Evolutionary conservation across 163 green algal species (phyloP), one percentile per base, ranked within the genome.

Genomic region (Prototheca wickerhamii): DNA sequence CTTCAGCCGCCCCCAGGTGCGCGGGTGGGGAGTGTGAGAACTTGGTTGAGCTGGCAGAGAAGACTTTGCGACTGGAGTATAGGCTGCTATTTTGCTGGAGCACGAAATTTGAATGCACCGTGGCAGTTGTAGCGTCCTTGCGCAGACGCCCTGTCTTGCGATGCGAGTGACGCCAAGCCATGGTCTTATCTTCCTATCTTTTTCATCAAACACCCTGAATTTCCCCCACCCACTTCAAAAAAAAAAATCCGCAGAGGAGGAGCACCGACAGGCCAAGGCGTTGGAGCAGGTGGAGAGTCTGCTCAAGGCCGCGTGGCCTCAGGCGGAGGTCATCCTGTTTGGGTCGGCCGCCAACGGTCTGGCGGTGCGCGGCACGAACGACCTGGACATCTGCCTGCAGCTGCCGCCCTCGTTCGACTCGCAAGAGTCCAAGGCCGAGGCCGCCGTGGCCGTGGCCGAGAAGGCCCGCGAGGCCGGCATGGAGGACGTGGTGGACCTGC

Each of bases 301-400:
- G 65, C 65, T 76, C 44, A 62, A 64, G 53, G 51, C 23, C 3
- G 52, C 65, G 15, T 90, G 72, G 75, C 81, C 80, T 0, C 17
- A 79, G 0, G 74, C 60, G 31, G 56, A 74, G 32, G 78, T 91
- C 63, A 61, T 79, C 50, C 65, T 91, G 43, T 95, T 92, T 73
- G 88, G 90, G 30, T 91, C 79, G 2, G 85, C 76, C n/a, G 90
- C 87, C 50, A 96, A 88, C 65, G 76, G 72, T 15, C 82, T 96
- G 35, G 77, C 66, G 56, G 77, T 96, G 32, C 63, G 76, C 23
- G 75, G 80, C 67, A 86, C 70, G 73, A 90, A 90, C 73, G 88
- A 94, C 66, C 77, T 96, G 26, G 90, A 96, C 66, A 68, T 96
- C 34, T 89, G 75, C 67, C 57, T 96, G 46, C 79, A 89, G 69